Evolutionary conservation across 768 basidiomycete species (phyloP).

Genomic region (Zangia roseola): DNA sequence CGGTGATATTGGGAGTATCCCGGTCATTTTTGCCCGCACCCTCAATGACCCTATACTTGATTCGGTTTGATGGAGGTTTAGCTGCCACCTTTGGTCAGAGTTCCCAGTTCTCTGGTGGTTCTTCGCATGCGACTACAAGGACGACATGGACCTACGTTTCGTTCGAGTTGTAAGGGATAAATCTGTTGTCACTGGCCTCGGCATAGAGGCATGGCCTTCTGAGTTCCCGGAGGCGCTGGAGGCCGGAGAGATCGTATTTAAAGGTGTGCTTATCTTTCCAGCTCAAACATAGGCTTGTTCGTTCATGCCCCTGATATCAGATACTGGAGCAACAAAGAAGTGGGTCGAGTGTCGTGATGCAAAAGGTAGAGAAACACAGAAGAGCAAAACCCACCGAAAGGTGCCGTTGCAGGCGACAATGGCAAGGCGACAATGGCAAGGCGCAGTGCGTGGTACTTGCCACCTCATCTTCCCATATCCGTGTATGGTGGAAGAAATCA

Average conservation of each 20-base stretch:
- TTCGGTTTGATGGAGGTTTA: neutral
- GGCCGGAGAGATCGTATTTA: conserved; percentile 50
- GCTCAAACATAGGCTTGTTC: neutral
- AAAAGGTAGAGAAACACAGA: conserved; percentile 25
- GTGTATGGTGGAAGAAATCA: conserved; percentile 33
- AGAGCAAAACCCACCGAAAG: conserved; percentile 6
- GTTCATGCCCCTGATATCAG: neutral
- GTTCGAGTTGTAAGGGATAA: conserved; percentile 70
- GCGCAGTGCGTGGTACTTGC: neutral
- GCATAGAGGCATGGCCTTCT: conserved; percentile 54
- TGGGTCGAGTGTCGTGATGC: conserved; percentile 29
- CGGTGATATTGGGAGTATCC: conserved; percentile 61
- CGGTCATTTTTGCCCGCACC: conserved; percentile 41
- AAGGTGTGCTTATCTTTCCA: conserved; percentile 39
- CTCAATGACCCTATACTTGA: conserved; percentile 23
- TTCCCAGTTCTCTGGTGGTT: neutral
- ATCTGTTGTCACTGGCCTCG: conserved; percentile 52
- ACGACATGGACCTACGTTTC: conserved; percentile 39
- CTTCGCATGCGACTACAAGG: neutral
- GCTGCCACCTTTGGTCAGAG: neutral
- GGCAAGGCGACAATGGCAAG: too few species aligned
- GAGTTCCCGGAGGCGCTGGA: conserved; percentile 59
- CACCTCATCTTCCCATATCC: conserved; percentile 17
- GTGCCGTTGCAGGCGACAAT: neutral
- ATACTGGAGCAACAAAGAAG: conserved; percentile 16